These are phyloP conservation scores for Venturia carpophila DNA, from an alignment of 2,329 filamentous ascomycete species.

Conservation along the genomic window DNA sequence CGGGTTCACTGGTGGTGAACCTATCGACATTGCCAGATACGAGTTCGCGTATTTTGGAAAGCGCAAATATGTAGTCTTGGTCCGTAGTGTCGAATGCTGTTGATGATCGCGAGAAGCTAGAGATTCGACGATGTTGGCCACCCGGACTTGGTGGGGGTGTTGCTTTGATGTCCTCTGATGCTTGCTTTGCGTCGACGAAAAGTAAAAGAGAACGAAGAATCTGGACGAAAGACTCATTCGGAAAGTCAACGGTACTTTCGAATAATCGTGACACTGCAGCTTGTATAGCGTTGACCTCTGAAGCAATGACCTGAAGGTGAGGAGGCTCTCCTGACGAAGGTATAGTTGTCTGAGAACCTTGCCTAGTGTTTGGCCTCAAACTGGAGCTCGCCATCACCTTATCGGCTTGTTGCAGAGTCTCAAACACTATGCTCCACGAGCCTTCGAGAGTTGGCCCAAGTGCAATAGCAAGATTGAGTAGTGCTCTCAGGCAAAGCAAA, in stretches of 20 bases:
- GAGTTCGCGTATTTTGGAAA: slow-evolving; percentile 42
- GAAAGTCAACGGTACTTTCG: slow-evolving; percentile 87
- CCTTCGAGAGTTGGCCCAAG: slow-evolving; percentile 76
- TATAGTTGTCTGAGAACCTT: slow-evolving; percentile 33
- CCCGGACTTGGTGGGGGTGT: slow-evolving; percentile 25
- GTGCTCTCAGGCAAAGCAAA: slow-evolving; percentile 76
- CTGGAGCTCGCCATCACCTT: slow-evolving; percentile 47
- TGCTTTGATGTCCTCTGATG: slow-evolving; percentile 20
- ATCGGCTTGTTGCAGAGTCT: slow-evolving; percentile 88
- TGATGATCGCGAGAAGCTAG: slow-evolving; percentile 36
- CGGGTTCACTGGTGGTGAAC: slow-evolving; percentile 56
- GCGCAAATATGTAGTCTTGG: slow-evolving; percentile 40
- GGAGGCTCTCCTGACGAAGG: neutral
- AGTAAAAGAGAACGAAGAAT: slow-evolving; percentile 69
- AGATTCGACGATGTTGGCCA: slow-evolving; percentile 33
- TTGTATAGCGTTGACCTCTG: slow-evolving; percentile 82
- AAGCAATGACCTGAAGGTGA: slow-evolving; percentile 44
- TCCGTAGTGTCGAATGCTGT: slow-evolving; percentile 34
- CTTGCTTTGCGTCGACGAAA: slow-evolving; percentile 45
- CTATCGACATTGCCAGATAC: slow-evolving; percentile 45
- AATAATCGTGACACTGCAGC: slow-evolving; percentile 77
- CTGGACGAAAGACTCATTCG: slow-evolving; percentile 69
- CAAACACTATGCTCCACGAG: slow-evolving; percentile 86
- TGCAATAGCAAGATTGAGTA: slow-evolving; percentile 93
- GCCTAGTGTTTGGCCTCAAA: slow-evolving; percentile 17